Base-by-base conservation (phyloP, 2,329 filamentous ascomycete species). In the Arthrobotrys pseudoclavata region DNA sequence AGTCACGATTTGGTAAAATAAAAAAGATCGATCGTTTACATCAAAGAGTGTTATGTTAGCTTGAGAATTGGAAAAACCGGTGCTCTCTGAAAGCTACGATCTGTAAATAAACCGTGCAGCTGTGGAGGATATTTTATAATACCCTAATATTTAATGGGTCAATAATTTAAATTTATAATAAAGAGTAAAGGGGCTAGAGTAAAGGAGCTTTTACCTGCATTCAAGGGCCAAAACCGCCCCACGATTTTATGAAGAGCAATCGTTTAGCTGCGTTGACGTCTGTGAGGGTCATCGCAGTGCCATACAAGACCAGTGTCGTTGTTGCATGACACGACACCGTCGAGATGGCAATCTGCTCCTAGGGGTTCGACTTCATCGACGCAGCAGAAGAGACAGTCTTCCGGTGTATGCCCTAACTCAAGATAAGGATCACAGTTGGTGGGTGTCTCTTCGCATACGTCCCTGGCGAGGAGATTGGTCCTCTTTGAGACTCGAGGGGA, bases 221-320 rank as follows among this genome's bases (percentile, higher is more conserved):
- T 22, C 42, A 22, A 47, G 18, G 7, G 1, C 18, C 42, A n/a
- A 22, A 9, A 2, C 18, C 5, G 15, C 6, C n/a, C n/a, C n/a
- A n/a, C n/a, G n/a, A 20, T 47, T 22, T 1, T 10, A 45, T 55
- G 22, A 40, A 18, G 26, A 10, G 26, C 22, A 34, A 42, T n/a
- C 2, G 12, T 26, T 52, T 52, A 52, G 7, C 18, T 26, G 22
- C 48, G 45, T n/a, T 5, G 9, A 13, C 42, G 47, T 13, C 24
- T 52, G 10, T 52, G 48, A 52, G 48, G 48, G 20, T 52, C 48
- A 52, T 52, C 48, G 15, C 48, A 52, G 48, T 52, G 48, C 48
- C 48, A 52, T 5, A 52, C 48, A n/a, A 52, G n/a, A 15, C 48
- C 37, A 12, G 37, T 9, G 4, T 12, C 48, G 13, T 52, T 10